Evolutionary conservation across 2,329 filamentous ascomycete genomes (phyloP), one percentile per base, ranked within the genome.

Genomic region (Stemphylium vesicarium): DNA sequence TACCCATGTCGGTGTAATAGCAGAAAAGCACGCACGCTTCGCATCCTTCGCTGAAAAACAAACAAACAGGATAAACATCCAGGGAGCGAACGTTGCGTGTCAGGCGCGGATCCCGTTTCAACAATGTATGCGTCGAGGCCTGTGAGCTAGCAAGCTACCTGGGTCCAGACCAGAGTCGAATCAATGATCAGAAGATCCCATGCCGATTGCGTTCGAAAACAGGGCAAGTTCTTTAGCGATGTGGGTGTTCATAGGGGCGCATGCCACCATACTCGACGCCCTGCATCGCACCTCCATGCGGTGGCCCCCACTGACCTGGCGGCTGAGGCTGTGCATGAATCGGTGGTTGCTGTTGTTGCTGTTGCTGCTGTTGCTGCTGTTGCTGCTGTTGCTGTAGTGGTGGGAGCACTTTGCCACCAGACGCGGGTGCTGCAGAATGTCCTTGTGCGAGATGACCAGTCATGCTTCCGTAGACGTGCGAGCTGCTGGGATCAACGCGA

Each of bases 391-490:
- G 76, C 41, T 80, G 74, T 33, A 77, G 57, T 4, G 75, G 75
- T 8, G 75, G 75, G 4, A 77, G 65, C 16, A 75, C 69, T 26
- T 68, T 74, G 38, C 62, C 55, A 50, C 65, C 60, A 18, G 66
- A 54, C 18, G 57, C 57, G 64, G 76, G 63, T 46, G 68, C 64
- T 57, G 64, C 62, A 15, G 59, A 63, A 49, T 73, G 66, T 46
- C 77, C 72, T 51, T 80, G 76, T 29, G 75, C 77, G 31, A 82
- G 68, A 59, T 75, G 70, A 16, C 71, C 72, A 1, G 79, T 80
- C 70, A 78, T 77, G 48, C 69, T 74, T 42, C 80, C 80, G 57
- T 81, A 82, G 7, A 82, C 74, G 52, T 82, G 80, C 26, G 77
- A 71, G 18, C 72, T 75, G 56, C 70, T 72, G 5, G 80, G 79